These are phyloP conservation scores for Paspalum vaginatum DNA, from an alignment of 176 grass and related monocot genomes.

Conservation along the genomic window DNA sequence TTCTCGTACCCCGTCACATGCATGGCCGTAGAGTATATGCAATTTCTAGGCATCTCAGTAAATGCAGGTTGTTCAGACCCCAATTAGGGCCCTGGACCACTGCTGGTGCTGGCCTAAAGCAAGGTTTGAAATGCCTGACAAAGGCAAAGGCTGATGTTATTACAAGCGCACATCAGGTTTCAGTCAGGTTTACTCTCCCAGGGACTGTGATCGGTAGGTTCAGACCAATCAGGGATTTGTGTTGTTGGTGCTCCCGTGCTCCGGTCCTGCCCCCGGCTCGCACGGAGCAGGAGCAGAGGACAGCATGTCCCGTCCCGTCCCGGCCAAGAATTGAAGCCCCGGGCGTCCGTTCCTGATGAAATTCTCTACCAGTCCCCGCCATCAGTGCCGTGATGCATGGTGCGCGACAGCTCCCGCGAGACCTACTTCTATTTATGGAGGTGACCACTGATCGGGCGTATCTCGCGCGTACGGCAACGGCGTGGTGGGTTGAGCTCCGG, in stretches of 20 bases:
- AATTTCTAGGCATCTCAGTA: not conserved
- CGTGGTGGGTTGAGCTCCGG: not conserved
- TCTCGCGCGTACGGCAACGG: conserved; percentile 27
- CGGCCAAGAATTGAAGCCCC: conserved; percentile 4
- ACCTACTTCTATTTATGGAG: conserved; percentile 44
- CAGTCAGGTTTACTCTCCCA: not conserved
- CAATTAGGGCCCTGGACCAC: conserved; percentile 16
- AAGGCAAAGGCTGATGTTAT: conserved; percentile 8
- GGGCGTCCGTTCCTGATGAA: conserved; percentile 20
- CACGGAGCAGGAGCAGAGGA: not conserved
- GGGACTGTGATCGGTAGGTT: not conserved
- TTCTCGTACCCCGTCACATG: conserved; percentile 10
- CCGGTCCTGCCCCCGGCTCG: not conserved
- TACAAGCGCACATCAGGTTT: conserved; percentile 25
- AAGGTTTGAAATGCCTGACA: conserved; percentile 39
- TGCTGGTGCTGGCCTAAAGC: not conserved
- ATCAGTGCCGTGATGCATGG: conserved; percentile 20
- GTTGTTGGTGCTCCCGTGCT: not conserved
- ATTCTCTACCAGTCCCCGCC: conserved; percentile 12
- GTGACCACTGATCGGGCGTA: conserved; percentile 11
- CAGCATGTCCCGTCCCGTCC: not conserved
- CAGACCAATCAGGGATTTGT: conserved; percentile 8
- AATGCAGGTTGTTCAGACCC: conserved; percentile 11
- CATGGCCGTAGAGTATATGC: not conserved
- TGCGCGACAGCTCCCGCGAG: conserved; percentile 46